Percentiles rank a stretch among this genome's conserved stretches.
Evolutionary conservation across 1,284 basidiomycete genomes (phyloP).

Genomic region (Somion occarium): DNA sequence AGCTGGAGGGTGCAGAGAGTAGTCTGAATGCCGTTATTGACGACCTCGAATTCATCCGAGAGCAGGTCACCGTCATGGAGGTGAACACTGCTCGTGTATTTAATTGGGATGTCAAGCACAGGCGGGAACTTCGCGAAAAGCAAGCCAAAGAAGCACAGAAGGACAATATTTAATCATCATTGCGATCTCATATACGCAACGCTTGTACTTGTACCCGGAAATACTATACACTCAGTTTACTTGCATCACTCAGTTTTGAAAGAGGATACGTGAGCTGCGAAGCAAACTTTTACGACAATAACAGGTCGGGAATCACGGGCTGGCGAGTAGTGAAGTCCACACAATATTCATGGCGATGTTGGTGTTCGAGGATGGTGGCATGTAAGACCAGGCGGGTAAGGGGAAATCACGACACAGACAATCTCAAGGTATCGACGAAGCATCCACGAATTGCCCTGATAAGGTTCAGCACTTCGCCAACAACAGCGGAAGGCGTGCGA

Average conservation of each 20-base stretch:
- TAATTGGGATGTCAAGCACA: constrained; percentile 91
- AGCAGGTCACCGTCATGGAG: constrained; percentile 97
- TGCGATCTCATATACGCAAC: not conserved
- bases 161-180: not conserved
- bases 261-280: too few relatives aligned
- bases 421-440: too few relatives aligned
- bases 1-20: constrained; percentile 73
- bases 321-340: too few relatives aligned
- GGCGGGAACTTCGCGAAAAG: constrained; percentile 56
- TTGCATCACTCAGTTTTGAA: not conserved
- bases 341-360: too few relatives aligned
- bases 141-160: constrained; percentile 26
- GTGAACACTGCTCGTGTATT: constrained; percentile 97
- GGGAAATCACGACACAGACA: too few relatives aligned
- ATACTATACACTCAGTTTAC: not conserved
- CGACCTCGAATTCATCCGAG: constrained; percentile 91
- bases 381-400: too few relatives aligned
- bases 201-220: not conserved
- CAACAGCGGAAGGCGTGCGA: too few relatives aligned
- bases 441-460: too few relatives aligned
- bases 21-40: constrained; percentile 72
- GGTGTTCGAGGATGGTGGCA: too few relatives aligned
- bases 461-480: too few relatives aligned
- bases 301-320: too few relatives aligned
- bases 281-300: too few relatives aligned